Base-by-base conservation (phyloP, 306 rosid species). In the Ceratonia siliqua region DNA sequence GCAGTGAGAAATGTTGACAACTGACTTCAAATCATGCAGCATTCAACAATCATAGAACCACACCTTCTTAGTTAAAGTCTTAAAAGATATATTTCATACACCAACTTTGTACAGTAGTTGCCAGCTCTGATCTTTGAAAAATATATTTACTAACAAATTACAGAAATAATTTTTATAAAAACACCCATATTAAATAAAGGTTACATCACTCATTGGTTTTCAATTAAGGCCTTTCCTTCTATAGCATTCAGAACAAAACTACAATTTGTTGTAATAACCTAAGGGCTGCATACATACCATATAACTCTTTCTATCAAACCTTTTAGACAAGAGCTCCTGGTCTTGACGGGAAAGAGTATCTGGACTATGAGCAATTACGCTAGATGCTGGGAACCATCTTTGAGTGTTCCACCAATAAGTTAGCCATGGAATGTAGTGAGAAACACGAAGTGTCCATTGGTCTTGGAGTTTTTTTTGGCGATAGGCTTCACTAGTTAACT, bases 321-420 rank as follows among this genome's bases (percentile, higher is more conserved):
- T 2, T 67, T 55, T 77, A 39, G 52, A 0, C 2, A 12, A 0
- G 39, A 84, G 28, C 55, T 62, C 76, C 18, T 18, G 75, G 71
- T 84, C 88, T 80, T 81, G 78, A 48, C 9, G 45, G 4, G 88
- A 84, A 68, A 80, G 9, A 49, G 54, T 0, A 68, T 73, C 63
- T 39, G 14, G 39, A 73, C 30, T 39, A 9, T 9, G 11, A 80
- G 50, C 39, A 48, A 81, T 41, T 5, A 38, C 33, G 55, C 72
- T 42, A 13, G 8, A n/a, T 30, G 25, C 20, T 11, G 96, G 96
- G 81, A 94, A 90, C 95, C 91, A 92, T 76, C 57, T 86, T 77
- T 94, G 95, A 50, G 97, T 90, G 79, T 90, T 87, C 98, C 98
- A 91, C 94, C 96, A 90, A 75, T 91, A 84, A 32, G 96, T 90